phyloP scores from a whole-genome alignment of 768 basidiomycete genomes.

The Mycena metata region DNA sequence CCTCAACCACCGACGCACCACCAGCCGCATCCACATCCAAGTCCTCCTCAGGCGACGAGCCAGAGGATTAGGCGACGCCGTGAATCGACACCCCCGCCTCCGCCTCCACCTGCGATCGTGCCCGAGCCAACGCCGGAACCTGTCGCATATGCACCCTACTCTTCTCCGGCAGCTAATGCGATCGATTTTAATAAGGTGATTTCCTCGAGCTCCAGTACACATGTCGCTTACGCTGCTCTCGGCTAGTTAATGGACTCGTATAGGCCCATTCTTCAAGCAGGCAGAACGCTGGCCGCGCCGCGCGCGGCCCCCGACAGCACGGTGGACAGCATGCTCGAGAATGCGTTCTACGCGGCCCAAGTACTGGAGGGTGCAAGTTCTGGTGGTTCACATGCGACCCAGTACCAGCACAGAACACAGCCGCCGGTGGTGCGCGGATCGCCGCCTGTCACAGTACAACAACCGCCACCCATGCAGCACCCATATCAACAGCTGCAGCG shows the following conservation, averaged over 20 bases:
- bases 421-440: conserved; percentile 7
- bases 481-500: conserved; percentile 32
- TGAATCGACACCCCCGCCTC: conserved; percentile 25
- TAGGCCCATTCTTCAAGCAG: conserved; percentile 33
- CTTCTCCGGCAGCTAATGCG: conserved; percentile 22
- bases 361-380: conserved; percentile 31
- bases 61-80: conserved; percentile 22
- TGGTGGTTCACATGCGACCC: conserved; percentile 3
- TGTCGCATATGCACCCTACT: conserved; percentile 18
- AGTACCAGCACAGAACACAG: conserved; percentile 10
- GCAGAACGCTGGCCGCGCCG: conserved; percentile 22
- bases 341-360: conserved; percentile 36
- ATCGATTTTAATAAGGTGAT: conserved; percentile 36
- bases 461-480: background rate
- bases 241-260: conserved; percentile 33
- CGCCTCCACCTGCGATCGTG: conserved; percentile 6
- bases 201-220: background rate
- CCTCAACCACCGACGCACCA: background rate
- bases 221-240: conserved; percentile 5
- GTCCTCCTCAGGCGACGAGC: conserved; percentile 21
- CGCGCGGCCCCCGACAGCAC: conserved; percentile 9
- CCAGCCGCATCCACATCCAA: conserved; percentile 24
- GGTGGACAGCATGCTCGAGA: conserved; percentile 36
- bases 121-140: conserved; percentile 16
- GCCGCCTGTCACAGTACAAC: conserved; percentile 23